Conservation (phyloP, 2,329 filamentous ascomycete genomes). For the Tolypocladium nubicola region DNA sequence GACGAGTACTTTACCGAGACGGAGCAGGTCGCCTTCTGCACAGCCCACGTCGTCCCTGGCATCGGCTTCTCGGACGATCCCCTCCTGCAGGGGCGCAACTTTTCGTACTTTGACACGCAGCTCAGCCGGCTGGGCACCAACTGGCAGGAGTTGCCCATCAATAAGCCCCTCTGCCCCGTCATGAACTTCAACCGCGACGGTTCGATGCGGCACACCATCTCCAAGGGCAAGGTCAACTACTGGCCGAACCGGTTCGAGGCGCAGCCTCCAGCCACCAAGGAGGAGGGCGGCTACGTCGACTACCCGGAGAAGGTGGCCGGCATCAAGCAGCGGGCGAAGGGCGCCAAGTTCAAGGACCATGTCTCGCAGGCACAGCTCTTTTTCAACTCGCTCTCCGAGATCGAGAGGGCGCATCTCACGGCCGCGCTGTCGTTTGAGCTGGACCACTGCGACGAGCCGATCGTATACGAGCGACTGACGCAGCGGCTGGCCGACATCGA, state of each 20-base stretch:
- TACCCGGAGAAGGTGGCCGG: conserved; percentile 52
- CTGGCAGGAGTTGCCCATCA: conserved; percentile 69
- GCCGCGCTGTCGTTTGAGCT: conserved; percentile 67
- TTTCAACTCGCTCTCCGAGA: conserved; percentile 62
- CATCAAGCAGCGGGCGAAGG: conserved; percentile 59
- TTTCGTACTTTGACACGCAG: conserved; percentile 51
- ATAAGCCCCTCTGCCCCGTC: conserved; percentile 62
- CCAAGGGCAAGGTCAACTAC: not conserved
- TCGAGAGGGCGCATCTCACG: conserved; percentile 61
- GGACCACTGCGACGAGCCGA: conserved; percentile 70
- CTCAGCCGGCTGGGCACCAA: conserved; percentile 53
- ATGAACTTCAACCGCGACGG: conserved; percentile 66
- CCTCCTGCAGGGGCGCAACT: conserved; percentile 62
- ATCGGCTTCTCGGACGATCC: conserved; percentile 71
- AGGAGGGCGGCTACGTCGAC: conserved; percentile 60
- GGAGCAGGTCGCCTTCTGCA: conserved; percentile 77
- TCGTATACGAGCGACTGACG: conserved; percentile 63
- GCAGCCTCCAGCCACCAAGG: conserved; percentile 51
- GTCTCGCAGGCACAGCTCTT: conserved; percentile 71
- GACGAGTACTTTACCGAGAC: conserved; percentile 78
- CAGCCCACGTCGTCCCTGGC: conserved; percentile 67
- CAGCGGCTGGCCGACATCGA: conserved; percentile 64
- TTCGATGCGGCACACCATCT: not conserved
- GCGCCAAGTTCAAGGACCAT: conserved; percentile 69
- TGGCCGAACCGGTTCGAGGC: conserved; percentile 30